Conservation (phyloP, 805 yeast genomes). For the Tetrapisispora nanseiensis region DNA sequence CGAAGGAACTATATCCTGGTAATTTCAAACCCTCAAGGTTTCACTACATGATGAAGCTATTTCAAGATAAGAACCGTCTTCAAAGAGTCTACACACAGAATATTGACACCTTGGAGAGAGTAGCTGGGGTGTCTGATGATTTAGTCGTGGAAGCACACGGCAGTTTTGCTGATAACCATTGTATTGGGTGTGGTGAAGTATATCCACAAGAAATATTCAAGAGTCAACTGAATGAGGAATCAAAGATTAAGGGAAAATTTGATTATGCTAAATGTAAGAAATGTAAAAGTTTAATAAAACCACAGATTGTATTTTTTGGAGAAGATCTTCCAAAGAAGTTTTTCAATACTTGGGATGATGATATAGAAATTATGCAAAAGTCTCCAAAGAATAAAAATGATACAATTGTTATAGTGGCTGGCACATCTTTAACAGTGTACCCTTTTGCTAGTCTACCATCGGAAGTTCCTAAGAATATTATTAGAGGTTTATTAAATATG, state of each 20-base stretch:
- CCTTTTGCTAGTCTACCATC: slow-evolving; percentile 84
- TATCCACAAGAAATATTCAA: slow-evolving; percentile 42
- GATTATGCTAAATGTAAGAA: slow-evolving; percentile 39
- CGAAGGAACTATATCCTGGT: slow-evolving; percentile 82
- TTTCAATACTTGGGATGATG: slow-evolving; percentile 59
- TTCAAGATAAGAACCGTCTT: slow-evolving; percentile 54
- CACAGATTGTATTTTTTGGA: slow-evolving; percentile 91
- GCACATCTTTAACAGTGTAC: slow-evolving; percentile 80
- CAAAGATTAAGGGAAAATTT: slow-evolving; percentile 11
- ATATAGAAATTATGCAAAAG: slow-evolving; percentile 20
- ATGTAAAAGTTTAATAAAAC: slow-evolving; percentile 77
- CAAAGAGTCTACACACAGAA: slow-evolving; percentile 82
- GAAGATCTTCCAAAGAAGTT: slow-evolving; percentile 69
- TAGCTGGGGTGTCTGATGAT: slow-evolving; percentile 63
- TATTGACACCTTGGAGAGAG: slow-evolving; percentile 82
- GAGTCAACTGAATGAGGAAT: slow-evolving; percentile 26
- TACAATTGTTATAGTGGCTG: slow-evolving; percentile 72
- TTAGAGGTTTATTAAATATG: slow-evolving; percentile 61
- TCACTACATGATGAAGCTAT: slow-evolving; percentile 59
- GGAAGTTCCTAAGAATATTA: slow-evolving; percentile 40
- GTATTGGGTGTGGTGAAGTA: slow-evolving; percentile 60
- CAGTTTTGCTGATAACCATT: slow-evolving; percentile 75
- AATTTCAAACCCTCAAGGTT: slow-evolving; percentile 74
- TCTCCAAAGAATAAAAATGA: slow-evolving; percentile 33
- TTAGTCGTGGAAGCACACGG: slow-evolving; percentile 89